Evolutionary conservation across 495 filamentous ascomycete species (phyloP), one percentile per base, ranked within the genome.

Genomic region (Trichocladium uniseriatum): DNA sequence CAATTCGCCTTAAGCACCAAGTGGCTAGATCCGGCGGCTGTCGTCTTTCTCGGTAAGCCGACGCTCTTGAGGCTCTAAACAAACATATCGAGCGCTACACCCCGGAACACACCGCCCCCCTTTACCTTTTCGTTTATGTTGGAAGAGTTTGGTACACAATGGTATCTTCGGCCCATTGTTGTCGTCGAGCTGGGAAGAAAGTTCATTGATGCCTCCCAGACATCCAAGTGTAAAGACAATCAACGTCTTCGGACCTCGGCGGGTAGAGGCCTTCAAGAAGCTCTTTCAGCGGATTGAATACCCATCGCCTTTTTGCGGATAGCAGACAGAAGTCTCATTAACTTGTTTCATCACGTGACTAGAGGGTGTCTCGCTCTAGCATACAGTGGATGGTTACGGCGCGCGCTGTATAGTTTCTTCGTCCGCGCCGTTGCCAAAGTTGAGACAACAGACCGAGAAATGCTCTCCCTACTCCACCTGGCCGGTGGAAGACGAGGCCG

Each of bases 121-220:
- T 72, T 66, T 43, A 64, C 48, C 16, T 51, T 65, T 11, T 60
- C 65, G 4, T 78, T 77, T 44, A 68, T 80, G 44, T 61, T 80
- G 2, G 70, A 80, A 42, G 72, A n/a, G 69, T 18, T 62, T 83
- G 8, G 71, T 72, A 5, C 61, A 68, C 46, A 79, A 81, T 49
- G 64, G 66, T 73, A 71, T 47, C 66, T 83, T 1, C 52, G 73
- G 10, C 77, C 78, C 8, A 37, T 35, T 0, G 71, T 57, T 4
- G 71, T 78, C 8, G 16, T 55, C 6, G 34, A 37, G 2, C 54
- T 83, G 0, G 54, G 79, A 15, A 11, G 14, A 7, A 34, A 15
- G 13, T 37, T 65, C 1, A 47, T 27, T 1, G 5, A 7, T 1
- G 15, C 39, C 0, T 60, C 54, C 34, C 3, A 29, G 1, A 13